Evolutionary conservation across 768 basidiomycete species (phyloP).

Genomic region (Calocybe indica): DNA sequence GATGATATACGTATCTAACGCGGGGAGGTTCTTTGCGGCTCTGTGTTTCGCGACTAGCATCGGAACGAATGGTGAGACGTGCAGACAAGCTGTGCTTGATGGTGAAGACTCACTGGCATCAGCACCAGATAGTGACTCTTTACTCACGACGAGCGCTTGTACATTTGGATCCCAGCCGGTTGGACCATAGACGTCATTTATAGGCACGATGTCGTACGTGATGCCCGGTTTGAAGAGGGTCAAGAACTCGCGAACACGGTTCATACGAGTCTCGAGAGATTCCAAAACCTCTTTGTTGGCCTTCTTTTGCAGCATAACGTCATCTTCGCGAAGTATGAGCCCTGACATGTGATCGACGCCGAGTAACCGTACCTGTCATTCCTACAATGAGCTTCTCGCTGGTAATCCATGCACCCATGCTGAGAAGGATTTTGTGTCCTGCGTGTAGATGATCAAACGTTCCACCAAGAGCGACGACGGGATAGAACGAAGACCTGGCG

Average conservation of each 20-base stretch:
- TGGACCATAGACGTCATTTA: slow-evolving; percentile 87
- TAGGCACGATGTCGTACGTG: slow-evolving; percentile 61
- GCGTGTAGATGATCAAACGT: slow-evolving; percentile 98
- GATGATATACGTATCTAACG: slow-evolving; percentile 70
- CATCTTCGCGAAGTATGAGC: slow-evolving; percentile 37
- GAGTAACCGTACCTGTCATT: slow-evolving; percentile 58
- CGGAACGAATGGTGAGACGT: background rate
- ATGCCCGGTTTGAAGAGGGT: slow-evolving; percentile 62
- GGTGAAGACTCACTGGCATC: slow-evolving; percentile 49
- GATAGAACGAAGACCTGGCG: slow-evolving; percentile 28
- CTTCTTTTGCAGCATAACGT: slow-evolving; percentile 67
- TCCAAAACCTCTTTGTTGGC: slow-evolving; percentile 63
- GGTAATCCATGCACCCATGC: slow-evolving; percentile 86
- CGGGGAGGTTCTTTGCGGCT: slow-evolving; percentile 45
- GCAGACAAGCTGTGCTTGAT: background rate
- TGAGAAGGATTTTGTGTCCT: slow-evolving; percentile 94
- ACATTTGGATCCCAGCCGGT: slow-evolving; percentile 83
- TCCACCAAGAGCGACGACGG: slow-evolving; percentile 85
- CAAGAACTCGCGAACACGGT: slow-evolving; percentile 63
- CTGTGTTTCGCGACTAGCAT: slow-evolving; percentile 59
- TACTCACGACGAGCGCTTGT: slow-evolving; percentile 89
- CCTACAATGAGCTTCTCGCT: slow-evolving; percentile 82
- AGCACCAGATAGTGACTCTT: slow-evolving; percentile 80
- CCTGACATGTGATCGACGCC: slow-evolving; percentile 4
- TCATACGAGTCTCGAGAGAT: slow-evolving; percentile 47